phyloP scores from a whole-genome alignment of 768 basidiomycete species.

The Kwoniella pini region DNA sequence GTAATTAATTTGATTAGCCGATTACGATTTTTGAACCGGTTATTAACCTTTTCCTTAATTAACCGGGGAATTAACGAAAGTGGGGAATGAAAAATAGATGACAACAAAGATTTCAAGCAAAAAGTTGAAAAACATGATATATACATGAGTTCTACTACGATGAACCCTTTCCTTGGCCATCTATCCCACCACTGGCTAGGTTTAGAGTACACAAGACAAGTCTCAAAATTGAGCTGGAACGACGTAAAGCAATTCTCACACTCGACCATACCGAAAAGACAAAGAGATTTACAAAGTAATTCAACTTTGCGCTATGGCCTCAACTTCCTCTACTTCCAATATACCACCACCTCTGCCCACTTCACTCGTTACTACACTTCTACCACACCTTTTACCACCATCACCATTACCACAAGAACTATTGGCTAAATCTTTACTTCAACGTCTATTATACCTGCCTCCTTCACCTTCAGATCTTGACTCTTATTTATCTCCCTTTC shows the following conservation, averaged over 20 bases:
- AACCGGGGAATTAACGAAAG: not conserved
- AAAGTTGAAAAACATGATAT: too few relatives aligned
- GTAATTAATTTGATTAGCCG: too few relatives aligned
- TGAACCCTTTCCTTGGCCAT: too few relatives aligned
- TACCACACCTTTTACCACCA: constrained; percentile 41
- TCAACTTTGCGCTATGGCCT: not conserved
- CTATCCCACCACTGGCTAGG: too few relatives aligned
- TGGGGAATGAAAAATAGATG: not conserved
- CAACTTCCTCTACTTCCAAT: not conserved
- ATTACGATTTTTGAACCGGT: not conserved
- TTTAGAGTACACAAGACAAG: too few relatives aligned
- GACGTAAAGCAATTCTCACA: too few relatives aligned
- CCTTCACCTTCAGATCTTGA: constrained; percentile 36
- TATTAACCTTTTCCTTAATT: too few relatives aligned
- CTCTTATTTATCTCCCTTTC: constrained; percentile 36
- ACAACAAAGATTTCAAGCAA: too few relatives aligned
- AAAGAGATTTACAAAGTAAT: too few relatives aligned
- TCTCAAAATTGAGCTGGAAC: too few relatives aligned
- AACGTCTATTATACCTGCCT: constrained; percentile 43
- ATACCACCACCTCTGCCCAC: constrained; percentile 24
- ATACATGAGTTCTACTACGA: too few relatives aligned
- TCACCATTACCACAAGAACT: constrained; percentile 37
- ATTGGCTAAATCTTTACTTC: constrained; percentile 33
- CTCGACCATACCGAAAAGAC: not conserved
- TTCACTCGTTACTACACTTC: constrained; percentile 24